Evolutionary conservation across 331 rosid species (phyloP), one percentile per base, ranked within the genome.

Genomic region (Acacia concinna): DNA sequence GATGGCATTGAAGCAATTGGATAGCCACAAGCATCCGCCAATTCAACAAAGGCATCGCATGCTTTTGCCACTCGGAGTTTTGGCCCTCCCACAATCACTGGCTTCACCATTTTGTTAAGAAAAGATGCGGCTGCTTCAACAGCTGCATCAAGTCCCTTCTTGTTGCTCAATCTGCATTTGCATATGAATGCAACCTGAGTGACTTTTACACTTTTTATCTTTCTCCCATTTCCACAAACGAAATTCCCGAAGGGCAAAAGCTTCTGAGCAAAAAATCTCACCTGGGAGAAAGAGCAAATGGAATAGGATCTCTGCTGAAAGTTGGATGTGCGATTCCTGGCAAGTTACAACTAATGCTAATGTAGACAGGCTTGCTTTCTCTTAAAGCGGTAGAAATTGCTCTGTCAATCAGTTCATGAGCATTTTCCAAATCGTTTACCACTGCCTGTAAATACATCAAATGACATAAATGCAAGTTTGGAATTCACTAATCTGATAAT

Each of bases 341-440:
- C 75, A 88, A 78, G 79, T 88, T 85, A 68, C 90, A 82, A 56
- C 85, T 82, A 12, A 87, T 66, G 78, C 90, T 86, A 34, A 86
- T 72, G 47, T 84, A 87, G 31, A 87, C 88, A 47, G 88, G 90
- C 64, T 82, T 87, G 86, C 86, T 82, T 82, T 87, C 85, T 40
- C 60, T 82, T 17, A 87, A 74, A 67, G 81, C 83, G 2, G 86
- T 87, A 6, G 90, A 87, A 41, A 87, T 79, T 28, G 90, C 86
- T 70, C 64, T 79, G 63, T 87, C 90, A 73, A 87, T 76, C 54
- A 35, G 73, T 72, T 79, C 86, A 76, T 81, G 86, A 12, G 86
- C 90, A 65, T 87, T 87, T 60, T 81, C 88, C 79, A 84, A 67
- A 68, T 87, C 76, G 74, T 72, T 87, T 23, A 87, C 79, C 67